Evolutionary conservation across 805 yeast species (phyloP).

Genomic region (Candida cerambycidarum): DNA sequence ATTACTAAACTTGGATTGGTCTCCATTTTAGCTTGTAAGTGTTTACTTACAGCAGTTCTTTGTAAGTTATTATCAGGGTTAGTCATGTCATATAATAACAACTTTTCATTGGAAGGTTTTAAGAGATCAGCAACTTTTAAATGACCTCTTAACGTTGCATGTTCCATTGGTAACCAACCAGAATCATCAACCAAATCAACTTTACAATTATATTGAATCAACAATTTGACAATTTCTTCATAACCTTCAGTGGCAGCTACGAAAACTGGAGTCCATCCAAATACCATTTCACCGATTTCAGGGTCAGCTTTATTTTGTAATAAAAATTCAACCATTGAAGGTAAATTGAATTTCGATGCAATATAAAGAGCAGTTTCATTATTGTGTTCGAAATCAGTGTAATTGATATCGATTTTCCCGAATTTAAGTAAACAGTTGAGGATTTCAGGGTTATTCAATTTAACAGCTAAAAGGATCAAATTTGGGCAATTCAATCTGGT

Average conservation of each 20-base stretch:
- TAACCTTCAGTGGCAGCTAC: conserved; percentile 87
- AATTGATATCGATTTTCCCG: conserved; percentile 64
- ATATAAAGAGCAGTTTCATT: conserved; percentile 81
- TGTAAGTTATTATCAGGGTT: conserved; percentile 34
- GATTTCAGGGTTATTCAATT: conserved; percentile 60
- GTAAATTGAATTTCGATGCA: conserved; percentile 65
- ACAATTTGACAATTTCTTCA: conserved; percentile 50
- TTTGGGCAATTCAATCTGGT: conserved; percentile 50
- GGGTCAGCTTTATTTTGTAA: conserved; percentile 64
- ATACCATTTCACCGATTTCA: conserved; percentile 72
- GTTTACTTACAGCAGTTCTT: conserved; percentile 19
- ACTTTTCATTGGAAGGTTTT: conserved; percentile 43
- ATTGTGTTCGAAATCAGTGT: conserved; percentile 53
- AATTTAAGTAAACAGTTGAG: conserved; percentile 52
- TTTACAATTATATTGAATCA: conserved; percentile 55
- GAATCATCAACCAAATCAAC: conserved; percentile 67
- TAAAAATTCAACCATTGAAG: conserved; percentile 52
- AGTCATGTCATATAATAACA: conserved; percentile 36
- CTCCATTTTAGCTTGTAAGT: conserved; percentile 8
- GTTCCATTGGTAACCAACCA: conserved; percentile 98
- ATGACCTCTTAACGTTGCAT: conserved; percentile 89
- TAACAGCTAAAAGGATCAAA: conserved; percentile 64
- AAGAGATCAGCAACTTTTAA: conserved; percentile 64
- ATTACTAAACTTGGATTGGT: conserved; percentile 11
- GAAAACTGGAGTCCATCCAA: conserved; percentile 95